Conservation (phyloP, 106 monocot species). For the Alisma plantagoaquatica region DNA sequence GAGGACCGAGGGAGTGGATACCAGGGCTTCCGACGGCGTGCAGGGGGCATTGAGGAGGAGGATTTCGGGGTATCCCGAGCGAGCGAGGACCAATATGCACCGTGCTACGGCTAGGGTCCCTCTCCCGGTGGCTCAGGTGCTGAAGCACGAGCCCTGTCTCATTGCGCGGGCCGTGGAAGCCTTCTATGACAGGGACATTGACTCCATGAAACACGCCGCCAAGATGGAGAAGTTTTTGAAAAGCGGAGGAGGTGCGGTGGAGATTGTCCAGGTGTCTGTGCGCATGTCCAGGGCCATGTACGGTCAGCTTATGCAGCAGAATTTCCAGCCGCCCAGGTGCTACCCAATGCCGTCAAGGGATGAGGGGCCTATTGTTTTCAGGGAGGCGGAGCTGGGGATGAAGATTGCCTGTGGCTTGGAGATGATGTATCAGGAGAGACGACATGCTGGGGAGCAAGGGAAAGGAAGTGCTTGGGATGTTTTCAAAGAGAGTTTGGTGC, state of each 20-base stretch:
- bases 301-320: constrained; percentile 85
- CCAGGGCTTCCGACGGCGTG: constrained; percentile 44
- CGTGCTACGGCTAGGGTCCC: constrained; percentile 55
- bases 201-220: constrained; percentile 81
- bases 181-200: constrained; percentile 84
- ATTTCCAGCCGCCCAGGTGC: constrained; percentile 59
- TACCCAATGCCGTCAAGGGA: constrained; percentile 74
- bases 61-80: constrained; percentile 49
- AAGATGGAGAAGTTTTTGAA: constrained; percentile 69
- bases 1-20: constrained; percentile 17
- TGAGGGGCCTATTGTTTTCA: constrained; percentile 31
- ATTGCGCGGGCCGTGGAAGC: constrained; percentile 79
- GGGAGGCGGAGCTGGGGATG: constrained; percentile 84
- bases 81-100: constrained; percentile 53
- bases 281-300: constrained; percentile 93
- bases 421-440: constrained; percentile 96
- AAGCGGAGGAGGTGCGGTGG: constrained; percentile 22
- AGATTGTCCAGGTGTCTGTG: constrained; percentile 48
- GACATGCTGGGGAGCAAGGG: constrained; percentile 41
- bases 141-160: constrained; percentile 70
- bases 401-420: constrained; percentile 97
- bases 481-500: constrained; percentile 62
- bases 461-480: constrained; percentile 61
- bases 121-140: constrained; percentile 67
- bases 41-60: constrained; percentile 26